phyloP scores from a whole-genome alignment of 164 flowering plant genomes.

The Aristolochia fimbriata region DNA sequence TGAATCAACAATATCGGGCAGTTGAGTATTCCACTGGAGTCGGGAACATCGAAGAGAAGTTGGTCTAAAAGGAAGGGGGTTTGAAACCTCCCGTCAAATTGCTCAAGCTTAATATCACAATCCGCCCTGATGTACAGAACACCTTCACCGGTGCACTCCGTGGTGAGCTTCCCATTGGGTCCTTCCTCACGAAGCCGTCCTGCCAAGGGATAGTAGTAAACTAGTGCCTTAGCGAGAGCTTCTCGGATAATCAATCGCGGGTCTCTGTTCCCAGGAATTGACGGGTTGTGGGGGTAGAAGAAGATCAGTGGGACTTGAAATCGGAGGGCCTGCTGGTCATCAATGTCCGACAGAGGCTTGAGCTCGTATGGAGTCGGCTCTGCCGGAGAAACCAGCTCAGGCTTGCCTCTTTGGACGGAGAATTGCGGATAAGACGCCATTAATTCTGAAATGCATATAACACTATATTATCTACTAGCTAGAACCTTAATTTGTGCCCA shows the following conservation, averaged over 20 bases:
- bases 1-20: constrained; percentile 14
- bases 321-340: constrained; percentile 24
- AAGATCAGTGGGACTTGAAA: constrained; percentile 15
- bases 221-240: constrained; percentile 19
- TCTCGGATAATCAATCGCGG: constrained; percentile 13
- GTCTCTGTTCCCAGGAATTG: constrained; percentile 2
- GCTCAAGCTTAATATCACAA: constrained; percentile 11
- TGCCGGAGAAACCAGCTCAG: constrained; percentile 15
- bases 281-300: constrained; percentile 6
- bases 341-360: constrained; percentile 24
- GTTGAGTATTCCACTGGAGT: constrained; percentile 18
- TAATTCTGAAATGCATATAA: too few species aligned
- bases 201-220: constrained; percentile 25
- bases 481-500: too few species aligned
- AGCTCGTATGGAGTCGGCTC: constrained; percentile 21
- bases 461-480: too few species aligned
- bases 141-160: constrained; percentile 23
- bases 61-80: constrained; percentile 35
- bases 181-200: constrained; percentile 21
- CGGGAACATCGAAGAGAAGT: constrained; percentile 29
- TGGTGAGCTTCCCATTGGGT: constrained; percentile 6
- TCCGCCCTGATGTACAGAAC: constrained; percentile 18
- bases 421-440: background rate
- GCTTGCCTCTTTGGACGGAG: background rate
- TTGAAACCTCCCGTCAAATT: constrained; percentile 21